Evolutionary conservation across 768 basidiomycete genomes (phyloP).

Genomic region (Fomitopsis serialis): DNA sequence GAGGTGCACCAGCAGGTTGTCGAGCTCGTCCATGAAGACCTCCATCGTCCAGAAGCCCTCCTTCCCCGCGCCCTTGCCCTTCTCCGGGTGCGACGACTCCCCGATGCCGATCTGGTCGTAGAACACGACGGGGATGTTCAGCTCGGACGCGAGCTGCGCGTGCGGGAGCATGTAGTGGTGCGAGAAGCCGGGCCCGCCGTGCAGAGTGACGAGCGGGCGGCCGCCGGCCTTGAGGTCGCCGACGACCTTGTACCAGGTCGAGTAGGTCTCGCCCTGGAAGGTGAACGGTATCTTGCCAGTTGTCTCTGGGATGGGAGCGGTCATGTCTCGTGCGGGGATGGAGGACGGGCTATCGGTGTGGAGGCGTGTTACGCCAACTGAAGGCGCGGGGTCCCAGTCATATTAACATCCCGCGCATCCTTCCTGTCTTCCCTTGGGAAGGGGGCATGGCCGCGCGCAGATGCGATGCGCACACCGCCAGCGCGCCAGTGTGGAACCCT

Average conservation of each 20-base stretch:
- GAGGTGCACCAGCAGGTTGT: conserved; percentile 38
- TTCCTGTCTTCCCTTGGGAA: no score
- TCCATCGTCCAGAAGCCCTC: conserved; percentile 35
- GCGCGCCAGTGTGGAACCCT: no score
- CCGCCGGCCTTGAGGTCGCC: conserved; percentile 15
- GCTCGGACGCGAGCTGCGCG: conserved; percentile 7
- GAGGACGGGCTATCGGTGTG: no score
- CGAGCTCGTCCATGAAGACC: conserved; percentile 49
- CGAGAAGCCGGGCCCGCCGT: conserved; percentile 23
- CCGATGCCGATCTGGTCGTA: conserved; percentile 48
- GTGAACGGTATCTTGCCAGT: conserved; percentile 16
- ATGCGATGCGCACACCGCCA: no score
- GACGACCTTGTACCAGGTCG: conserved; percentile 25
- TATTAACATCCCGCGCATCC: no score
- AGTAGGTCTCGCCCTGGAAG: conserved; percentile 21
- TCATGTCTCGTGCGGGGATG: background rate
- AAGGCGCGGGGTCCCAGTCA: no score
- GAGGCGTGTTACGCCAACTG: no score
- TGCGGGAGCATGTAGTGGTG: conserved; percentile 23
- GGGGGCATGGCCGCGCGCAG: no score
- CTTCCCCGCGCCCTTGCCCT: conserved; percentile 19
- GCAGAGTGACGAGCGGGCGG: conserved; percentile 22
- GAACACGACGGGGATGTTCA: conserved; percentile 33
- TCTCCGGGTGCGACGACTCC: conserved; percentile 38
- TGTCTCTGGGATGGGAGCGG: background rate